phyloP scores from a whole-genome alignment of 441 rosid species.

The Croton laevigatus region DNA sequence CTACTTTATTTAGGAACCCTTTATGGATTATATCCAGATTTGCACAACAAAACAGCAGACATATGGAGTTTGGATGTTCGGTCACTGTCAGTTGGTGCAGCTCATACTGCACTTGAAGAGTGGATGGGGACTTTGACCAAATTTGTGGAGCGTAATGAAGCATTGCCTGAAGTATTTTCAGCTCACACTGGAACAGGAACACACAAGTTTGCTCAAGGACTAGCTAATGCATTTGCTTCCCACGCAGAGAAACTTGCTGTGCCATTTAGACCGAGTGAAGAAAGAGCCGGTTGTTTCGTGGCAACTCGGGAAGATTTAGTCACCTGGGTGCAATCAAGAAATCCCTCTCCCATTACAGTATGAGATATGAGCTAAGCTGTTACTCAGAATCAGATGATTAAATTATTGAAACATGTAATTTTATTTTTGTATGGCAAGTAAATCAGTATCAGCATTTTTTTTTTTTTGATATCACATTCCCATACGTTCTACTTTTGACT shows the following conservation, averaged over 20 bases:
- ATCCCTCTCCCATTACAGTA: slow-evolving; percentile 31
- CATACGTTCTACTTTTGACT: no score
- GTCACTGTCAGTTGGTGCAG: slow-evolving; percentile 86
- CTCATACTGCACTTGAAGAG: slow-evolving; percentile 83
- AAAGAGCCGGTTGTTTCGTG: slow-evolving; percentile 61
- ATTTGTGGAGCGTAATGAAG: slow-evolving; percentile 55
- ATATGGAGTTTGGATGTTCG: slow-evolving; percentile 92
- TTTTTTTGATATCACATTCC: no score
- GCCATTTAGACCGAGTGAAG: slow-evolving; percentile 73
- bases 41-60: slow-evolving; percentile 57
- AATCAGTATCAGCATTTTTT: background rate
- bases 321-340: slow-evolving; percentile 65
- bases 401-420: background rate
- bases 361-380: slow-evolving; percentile 11
- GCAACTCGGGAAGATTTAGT: slow-evolving; percentile 77
- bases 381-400: background rate
- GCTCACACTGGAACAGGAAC: slow-evolving; percentile 90
- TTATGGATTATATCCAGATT: slow-evolving; percentile 70
- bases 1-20: slow-evolving; percentile 82
- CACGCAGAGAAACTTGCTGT: slow-evolving; percentile 61
- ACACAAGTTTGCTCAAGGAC: slow-evolving; percentile 73
- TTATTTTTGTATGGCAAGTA: background rate
- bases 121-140: slow-evolving; percentile 75
- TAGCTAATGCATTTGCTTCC: slow-evolving; percentile 67
- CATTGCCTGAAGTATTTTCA: slow-evolving; percentile 62